phyloP scores from a whole-genome alignment of 192 early-diverging fungal species.

The Obelidium mucronatum region DNA sequence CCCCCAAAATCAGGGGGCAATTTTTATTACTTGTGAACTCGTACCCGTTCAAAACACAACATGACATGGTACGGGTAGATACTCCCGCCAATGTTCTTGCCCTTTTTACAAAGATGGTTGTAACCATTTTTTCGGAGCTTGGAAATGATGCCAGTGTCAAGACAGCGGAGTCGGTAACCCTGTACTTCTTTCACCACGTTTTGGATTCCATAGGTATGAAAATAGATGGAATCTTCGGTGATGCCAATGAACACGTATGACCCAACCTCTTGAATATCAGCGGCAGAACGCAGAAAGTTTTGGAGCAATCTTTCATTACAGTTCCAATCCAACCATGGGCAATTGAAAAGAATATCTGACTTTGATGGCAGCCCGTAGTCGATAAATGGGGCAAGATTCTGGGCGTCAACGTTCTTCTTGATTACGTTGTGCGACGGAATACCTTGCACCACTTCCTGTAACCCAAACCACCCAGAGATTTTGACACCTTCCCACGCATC shows the following conservation, averaged over 20 bases:
- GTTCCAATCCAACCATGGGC: neutral
- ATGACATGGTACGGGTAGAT: neutral
- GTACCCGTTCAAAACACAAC: slow-evolving; percentile 7
- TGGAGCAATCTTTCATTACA: neutral
- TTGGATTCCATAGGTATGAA: neutral
- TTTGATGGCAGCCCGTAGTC: too few relatives aligned
- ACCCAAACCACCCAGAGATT: too few relatives aligned
- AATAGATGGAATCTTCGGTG: neutral
- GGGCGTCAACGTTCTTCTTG: too few relatives aligned
- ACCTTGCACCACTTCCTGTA: too few relatives aligned
- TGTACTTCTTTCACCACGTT: neutral
- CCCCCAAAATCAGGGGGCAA: too few relatives aligned
- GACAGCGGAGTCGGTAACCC: neutral
- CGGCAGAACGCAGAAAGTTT: neutral
- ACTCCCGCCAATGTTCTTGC: neutral
- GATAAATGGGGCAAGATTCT: too few relatives aligned
- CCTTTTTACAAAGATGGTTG: neutral
- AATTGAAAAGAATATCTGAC: slow-evolving; percentile 6
- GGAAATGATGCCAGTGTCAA: neutral
- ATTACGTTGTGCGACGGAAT: too few relatives aligned
- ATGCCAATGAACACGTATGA: neutral
- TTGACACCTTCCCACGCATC: too few relatives aligned
- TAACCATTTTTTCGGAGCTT: neutral
- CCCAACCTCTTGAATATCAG: neutral
- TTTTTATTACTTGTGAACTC: neutral